These are phyloP conservation scores for Annona cherimola DNA, from an alignment of 164 flowering plant species.

Conservation along the genomic window DNA sequence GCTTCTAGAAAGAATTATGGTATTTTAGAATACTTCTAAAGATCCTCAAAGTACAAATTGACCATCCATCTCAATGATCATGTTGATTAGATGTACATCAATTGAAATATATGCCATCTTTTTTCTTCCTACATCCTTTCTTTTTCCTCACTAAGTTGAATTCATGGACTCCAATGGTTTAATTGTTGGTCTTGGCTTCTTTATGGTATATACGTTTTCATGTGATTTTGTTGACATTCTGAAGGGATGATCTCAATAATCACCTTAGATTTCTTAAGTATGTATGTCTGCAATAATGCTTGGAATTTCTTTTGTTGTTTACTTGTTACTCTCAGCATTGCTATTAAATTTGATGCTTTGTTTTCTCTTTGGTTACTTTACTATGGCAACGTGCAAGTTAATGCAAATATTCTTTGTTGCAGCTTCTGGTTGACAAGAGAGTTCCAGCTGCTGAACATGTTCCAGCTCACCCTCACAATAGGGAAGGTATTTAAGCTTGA, in stretches of 20 bases:
- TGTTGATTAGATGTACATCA: background rate
- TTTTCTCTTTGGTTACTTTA: background rate
- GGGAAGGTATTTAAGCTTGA: slow-evolving; percentile 33
- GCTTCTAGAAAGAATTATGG: too few species aligned
- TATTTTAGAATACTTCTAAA: too few species aligned
- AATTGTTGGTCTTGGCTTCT: background rate
- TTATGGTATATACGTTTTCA: background rate
- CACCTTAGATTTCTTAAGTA: background rate
- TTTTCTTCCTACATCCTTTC: too few species aligned
- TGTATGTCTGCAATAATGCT: background rate
- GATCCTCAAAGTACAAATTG: too few species aligned
- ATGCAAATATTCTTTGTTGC: slow-evolving; percentile 4
- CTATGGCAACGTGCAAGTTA: background rate
- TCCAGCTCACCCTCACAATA: slow-evolving; percentile 41
- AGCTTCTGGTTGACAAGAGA: slow-evolving; percentile 36
- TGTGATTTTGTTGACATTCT: background rate
- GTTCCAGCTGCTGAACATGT: slow-evolving; percentile 26
- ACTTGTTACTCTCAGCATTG: background rate
- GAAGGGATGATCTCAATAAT: background rate
- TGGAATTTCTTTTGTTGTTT: background rate
- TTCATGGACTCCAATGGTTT: too few species aligned
- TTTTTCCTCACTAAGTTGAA: too few species aligned
- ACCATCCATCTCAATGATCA: too few species aligned
- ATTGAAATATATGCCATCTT: background rate
- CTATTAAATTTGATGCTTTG: background rate